Base-by-base conservation (phyloP, 2,329 filamentous ascomycete genomes). In the Alternaria sp. region DNA sequence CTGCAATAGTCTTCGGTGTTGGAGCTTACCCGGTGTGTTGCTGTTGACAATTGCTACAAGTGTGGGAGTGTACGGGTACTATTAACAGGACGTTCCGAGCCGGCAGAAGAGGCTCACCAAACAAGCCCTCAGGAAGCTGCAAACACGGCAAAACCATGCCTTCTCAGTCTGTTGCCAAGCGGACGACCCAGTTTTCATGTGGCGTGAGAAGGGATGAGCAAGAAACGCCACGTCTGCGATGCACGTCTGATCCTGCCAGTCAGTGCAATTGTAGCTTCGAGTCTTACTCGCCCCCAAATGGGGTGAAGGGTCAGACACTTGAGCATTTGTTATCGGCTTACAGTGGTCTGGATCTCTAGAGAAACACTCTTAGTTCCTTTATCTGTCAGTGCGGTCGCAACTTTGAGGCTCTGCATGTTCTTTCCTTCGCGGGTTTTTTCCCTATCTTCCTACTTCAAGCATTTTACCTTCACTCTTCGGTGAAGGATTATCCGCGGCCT, bases 191-290 rank as follows among this genome's bases (percentile, higher is more conserved):
- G 3, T 48, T 48, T 48, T 48, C 44, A 24, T 48, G 13, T 48
- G 21, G 21, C n/a, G n/a, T 5, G 31, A 26, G 44, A 34, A 48
- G 44, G 29, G 33, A 46, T 24, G 44, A 36, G 44, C 31, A 36
- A 48, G 44, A 48, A 48, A 33, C 31, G 44, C 31, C 31, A 48
- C 21, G 44, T 31, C 44, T n/a, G 21, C 31, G 44, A 48, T 48
- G 29, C 44, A 36, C 44, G 31, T 48, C 29, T 36, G 44, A 48
- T 48, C 44, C 44, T 36, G 44, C 13, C 21, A 24, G 29, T 24
- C 29, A 13, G 29, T 34, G 44, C 23, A 17, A 24, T 34, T 46
- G 5, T 29, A 29, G 33, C 7, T 46, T 46, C 44, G 17, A 34
- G 44, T 24, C 17, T 34, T n/a, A 14, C 44, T 46, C 44, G 29